Base-by-base conservation (phyloP, 139 green algal genomes). In the Nannochloris sp. region DNA sequence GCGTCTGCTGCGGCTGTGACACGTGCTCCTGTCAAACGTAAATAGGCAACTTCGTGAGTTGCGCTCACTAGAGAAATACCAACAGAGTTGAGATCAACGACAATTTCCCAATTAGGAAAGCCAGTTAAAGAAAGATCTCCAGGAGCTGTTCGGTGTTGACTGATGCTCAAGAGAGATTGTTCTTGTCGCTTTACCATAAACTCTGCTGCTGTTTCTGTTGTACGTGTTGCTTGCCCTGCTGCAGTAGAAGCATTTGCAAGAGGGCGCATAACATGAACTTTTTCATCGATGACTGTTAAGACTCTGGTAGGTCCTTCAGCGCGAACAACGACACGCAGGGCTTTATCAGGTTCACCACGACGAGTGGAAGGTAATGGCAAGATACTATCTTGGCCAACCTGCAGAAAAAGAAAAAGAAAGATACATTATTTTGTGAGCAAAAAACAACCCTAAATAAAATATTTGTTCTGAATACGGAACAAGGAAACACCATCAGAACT, bases 261-360 rank as follows among this genome's bases (percentile, higher is more conserved):
- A 24, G 58, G 13, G 25, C n/a, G 27, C 2, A 44, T 19, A 23
- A 59, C 59, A 65, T 86, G 80, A 1, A 64, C 62, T 23, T 68
- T n/a, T 3, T 57, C 34, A 63, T 91, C 82, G 0, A 83, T 33
- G 3, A 92, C 65, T 0, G 59, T 36, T 0, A 92, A 78, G 33
- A 92, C 86, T 12, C 85, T 66, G 15, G 75, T 90, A 19, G 86
- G 86, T 2, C 86, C 86, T 33, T 91, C 85, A 3, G 81, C 82
- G 19, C 48, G 62, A 10, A 89, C 61, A 0, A 71, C 39, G 24
- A 87, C 67, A n/a, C 69, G 68, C 35, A 90, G 59, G 1, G 15
- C 33, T 24, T 56, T 54, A 25, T 66, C 35, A 12, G 55, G 55
- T 8, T 60, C 31, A 6, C 33, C 42, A 29, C 64, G 34, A 4